Base-by-base conservation (phyloP, 164 flowering plant species). In the Piper betle region DNA sequence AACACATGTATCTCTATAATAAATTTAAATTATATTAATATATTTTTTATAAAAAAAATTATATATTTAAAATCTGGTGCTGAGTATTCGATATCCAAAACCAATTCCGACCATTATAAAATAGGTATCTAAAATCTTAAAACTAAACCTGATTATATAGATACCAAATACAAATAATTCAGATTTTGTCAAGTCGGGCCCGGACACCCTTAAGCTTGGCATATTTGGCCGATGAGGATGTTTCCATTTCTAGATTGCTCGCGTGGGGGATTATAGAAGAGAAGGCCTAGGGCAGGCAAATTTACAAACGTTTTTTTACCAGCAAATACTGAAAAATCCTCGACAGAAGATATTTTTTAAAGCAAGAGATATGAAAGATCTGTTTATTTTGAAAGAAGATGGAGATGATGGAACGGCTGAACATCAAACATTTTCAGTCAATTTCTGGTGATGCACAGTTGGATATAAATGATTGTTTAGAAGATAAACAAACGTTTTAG, bases 251-350 rank as follows among this genome's bases (percentile, higher is more conserved):
- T 70, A 85, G 99, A 78, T 68, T 94, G 82, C 88, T 94, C 54
- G 85, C 96, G 5, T 87, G 96, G 55, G 99, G 99, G 64, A 86
- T 97, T 5, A 91, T 94, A 62, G 99, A 94, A 78, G 99, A 94
- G 81, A 94, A 94, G 75, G 96, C 91, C 52, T 94, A 94, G 63
- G 97, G 91, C 63, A 69, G 99, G 53, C 99, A 94, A 72, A 90
- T 94, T 61, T 91, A 94, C 78, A 94, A 94, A 57, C 97, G 88
- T 74, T 94, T 84, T 62, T 87, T 94, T 19, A 94, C 99, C 40
- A 91, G 88, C 69, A 94, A 78, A 86, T 94, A 65, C 70, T 94
- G 73, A 86, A 85, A 72, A 94, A 94, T 65, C 99, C 99, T 20
- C 97, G 88, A 73, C 99, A 94, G 74, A 85, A 73, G 77, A 82